Evolutionary conservation across 179 eudicot species (phyloP).

Genomic region (Beta lomatogona): DNA sequence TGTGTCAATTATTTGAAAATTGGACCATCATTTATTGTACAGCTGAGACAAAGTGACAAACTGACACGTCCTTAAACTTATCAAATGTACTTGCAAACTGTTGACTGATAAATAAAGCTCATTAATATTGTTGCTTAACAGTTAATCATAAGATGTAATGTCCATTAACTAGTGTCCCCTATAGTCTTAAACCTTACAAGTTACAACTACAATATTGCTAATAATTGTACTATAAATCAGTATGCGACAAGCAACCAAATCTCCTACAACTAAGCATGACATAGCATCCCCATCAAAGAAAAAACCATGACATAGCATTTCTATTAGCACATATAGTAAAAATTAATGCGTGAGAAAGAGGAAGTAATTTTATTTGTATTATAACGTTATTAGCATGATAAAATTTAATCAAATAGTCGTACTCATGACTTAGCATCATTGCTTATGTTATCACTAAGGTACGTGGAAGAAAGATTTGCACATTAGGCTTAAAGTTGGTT

Average conservation of each 20-base stretch:
- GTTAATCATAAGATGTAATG: not conserved
- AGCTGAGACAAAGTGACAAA: not conserved
- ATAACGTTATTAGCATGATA: not conserved
- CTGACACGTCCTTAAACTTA: not conserved
- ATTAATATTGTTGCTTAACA: constrained; percentile 14
- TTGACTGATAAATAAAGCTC: not conserved
- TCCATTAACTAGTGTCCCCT: not conserved
- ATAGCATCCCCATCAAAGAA: not conserved
- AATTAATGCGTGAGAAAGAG: not conserved
- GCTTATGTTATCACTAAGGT: too few species aligned
- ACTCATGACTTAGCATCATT: not conserved
- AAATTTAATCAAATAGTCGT: not conserved
- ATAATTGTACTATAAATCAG: not conserved
- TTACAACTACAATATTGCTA: constrained; percentile 7
- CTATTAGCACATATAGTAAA: not conserved
- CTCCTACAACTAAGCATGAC: constrained; percentile 1
- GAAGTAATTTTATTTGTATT: not conserved
- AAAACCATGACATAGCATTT: too few species aligned
- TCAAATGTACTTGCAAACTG: not conserved
- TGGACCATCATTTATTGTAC: not conserved
- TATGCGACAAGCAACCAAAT: not conserved
- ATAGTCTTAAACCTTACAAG: not conserved
- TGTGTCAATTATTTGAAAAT: constrained; percentile 11
- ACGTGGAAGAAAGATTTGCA: too few species aligned
- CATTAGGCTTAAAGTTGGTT: constrained; percentile 13